These are phyloP conservation scores for Ambrosia trifida DNA, from an alignment of 129 eudicot genomes.

Conservation along the genomic window DNA sequence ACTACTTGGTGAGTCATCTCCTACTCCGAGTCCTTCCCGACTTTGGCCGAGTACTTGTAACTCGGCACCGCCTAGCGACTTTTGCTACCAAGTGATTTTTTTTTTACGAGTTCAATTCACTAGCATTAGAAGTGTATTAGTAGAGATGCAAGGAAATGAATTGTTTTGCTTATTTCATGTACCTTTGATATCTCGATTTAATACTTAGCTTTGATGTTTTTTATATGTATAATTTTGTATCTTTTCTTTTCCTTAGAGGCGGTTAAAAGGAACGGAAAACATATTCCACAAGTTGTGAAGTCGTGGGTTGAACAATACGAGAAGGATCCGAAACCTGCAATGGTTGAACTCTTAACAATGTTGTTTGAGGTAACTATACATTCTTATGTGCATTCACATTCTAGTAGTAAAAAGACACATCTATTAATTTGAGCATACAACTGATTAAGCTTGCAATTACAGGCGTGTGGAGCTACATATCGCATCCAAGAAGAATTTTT, in stretches of 20 bases:
- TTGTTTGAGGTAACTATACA: conserved; percentile 75
- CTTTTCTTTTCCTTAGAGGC: conserved; percentile 48
- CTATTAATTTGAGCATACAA: conserved; percentile 19
- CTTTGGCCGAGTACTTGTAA: too few species aligned
- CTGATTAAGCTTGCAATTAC: conserved; percentile 29
- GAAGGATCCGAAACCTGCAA: conserved; percentile 74
- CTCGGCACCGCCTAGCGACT: too few species aligned
- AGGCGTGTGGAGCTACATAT: conserved; percentile 92
- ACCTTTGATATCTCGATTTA: neutral
- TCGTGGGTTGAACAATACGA: conserved; percentile 80
- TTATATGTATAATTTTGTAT: neutral
- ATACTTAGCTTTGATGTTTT: neutral
- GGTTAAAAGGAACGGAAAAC: conserved; percentile 67
- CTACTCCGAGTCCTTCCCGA: too few species aligned
- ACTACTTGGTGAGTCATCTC: too few species aligned
- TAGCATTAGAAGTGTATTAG: conserved; percentile 10
- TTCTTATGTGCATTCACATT: neutral
- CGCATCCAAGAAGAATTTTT: conserved; percentile 62
- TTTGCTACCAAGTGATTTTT: neutral
- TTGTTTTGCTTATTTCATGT: neutral
- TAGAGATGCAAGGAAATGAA: conserved; percentile 3
- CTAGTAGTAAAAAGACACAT: neutral
- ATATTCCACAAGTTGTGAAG: conserved; percentile 74
- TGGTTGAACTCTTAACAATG: conserved; percentile 75
- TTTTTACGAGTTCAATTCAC: neutral